Evolutionary conservation across 208 protist genomes (phyloP).

Genomic region (Balamuthia mandrillaris): DNA sequence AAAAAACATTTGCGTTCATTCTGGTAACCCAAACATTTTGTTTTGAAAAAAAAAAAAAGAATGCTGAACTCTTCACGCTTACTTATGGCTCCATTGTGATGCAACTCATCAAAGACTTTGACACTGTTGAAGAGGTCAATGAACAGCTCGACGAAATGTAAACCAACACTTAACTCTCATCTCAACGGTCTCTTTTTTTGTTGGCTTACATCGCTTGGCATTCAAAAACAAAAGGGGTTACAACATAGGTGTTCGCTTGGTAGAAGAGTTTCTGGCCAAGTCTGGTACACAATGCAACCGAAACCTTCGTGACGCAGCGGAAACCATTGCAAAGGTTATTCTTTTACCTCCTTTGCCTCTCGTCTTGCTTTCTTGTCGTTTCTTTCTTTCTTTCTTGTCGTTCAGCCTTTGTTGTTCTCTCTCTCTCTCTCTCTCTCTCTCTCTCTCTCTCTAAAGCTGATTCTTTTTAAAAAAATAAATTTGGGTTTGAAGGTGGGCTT

Average conservation of each 20-base stretch:
- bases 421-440: too few relatives aligned
- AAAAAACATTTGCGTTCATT: not conserved
- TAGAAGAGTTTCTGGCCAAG: constrained; percentile 94
- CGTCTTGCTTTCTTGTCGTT: not conserved
- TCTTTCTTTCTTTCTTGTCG: not conserved
- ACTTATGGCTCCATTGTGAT: constrained; percentile 94
- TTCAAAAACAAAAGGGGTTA: constrained; percentile 76
- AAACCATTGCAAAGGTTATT: constrained; percentile 86
- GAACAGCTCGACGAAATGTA: constrained; percentile 89
- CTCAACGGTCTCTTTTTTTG: not conserved
- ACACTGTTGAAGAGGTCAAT: constrained; percentile 90
- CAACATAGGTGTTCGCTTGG: constrained; percentile 90
- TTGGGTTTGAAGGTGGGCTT: constrained; percentile 69
- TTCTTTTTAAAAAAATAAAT: not conserved
- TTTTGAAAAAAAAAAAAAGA: constrained; percentile 51
- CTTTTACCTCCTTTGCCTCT: not conserved
- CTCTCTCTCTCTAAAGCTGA: too few relatives aligned
- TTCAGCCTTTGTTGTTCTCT: not conserved
- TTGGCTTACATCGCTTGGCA: not conserved
- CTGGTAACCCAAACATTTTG: not conserved
- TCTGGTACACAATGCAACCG: constrained; percentile 58
- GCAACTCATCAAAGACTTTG: constrained; percentile 91
- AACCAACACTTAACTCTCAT: not conserved
- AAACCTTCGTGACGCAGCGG: constrained; percentile 88
- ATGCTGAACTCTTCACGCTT: constrained; percentile 93